A percentile compares a stretch with the other conserved stretches of the same genome.
phyloP scores from a whole-genome alignment of 108 stramenopile genomes.

The Nitzschia sp. region DNA sequence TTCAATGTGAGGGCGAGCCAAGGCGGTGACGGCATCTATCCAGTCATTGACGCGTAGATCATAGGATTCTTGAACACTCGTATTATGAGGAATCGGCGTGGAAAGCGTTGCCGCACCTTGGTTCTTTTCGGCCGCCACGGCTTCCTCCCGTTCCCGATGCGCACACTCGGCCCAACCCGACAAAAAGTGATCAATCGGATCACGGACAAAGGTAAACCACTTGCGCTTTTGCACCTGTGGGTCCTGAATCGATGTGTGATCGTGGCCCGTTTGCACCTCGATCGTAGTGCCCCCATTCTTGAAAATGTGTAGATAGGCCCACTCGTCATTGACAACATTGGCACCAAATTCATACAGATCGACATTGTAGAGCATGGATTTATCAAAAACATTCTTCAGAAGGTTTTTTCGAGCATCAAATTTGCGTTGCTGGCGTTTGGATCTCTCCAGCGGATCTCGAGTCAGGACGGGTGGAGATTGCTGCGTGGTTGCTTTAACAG shows the following conservation, averaged over 20 bases:
- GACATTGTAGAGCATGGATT: not conserved
- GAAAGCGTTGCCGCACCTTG: too few relatives aligned
- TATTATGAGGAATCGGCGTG: too few relatives aligned
- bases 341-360: not conserved
- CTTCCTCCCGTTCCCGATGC: not conserved
- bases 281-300: constrained; percentile 34
- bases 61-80: not conserved
- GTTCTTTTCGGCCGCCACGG: not conserved
- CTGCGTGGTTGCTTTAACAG: not conserved
- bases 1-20: constrained; percentile 3
- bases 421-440: not conserved
- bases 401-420: not conserved
- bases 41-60: not conserved
- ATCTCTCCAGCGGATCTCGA: not conserved
- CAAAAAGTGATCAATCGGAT: constrained; percentile 33
- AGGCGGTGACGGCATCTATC: not conserved
- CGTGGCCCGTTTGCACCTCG: constrained; percentile 5
- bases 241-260: constrained; percentile 2
- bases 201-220: constrained; percentile 25
- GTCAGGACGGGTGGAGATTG: not conserved
- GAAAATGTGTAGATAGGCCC: constrained; percentile 29
- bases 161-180: constrained; percentile 34
- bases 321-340: constrained; percentile 20
- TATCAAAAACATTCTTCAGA: not conserved
- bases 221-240: constrained; percentile 17